Base-by-base conservation (phyloP, 768 basidiomycete species). In the Trametes coccinea region DNA sequence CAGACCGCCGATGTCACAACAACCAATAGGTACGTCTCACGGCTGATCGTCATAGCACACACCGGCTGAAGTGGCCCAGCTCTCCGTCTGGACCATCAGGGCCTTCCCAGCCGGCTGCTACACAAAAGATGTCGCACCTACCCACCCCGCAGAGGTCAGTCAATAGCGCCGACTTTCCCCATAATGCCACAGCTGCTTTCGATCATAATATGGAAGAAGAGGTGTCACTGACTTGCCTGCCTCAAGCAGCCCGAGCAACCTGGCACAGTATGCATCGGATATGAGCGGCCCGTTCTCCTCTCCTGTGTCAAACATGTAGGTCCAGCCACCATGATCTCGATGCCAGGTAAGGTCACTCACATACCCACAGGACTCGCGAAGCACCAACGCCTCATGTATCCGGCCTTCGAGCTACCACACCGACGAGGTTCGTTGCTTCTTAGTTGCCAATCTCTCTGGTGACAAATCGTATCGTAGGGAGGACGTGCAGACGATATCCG, bases 71-170 rank as follows among this genome's bases (percentile, higher is more conserved):
- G 16, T 5, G 8, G n/a, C 50, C 11, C 31, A 56, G 61, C 22
- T 39, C 49, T 5, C 16, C 43, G 6, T n/a, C 55, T 27, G 55
- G 54, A 17, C 17, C 49, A 39, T 9, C 43, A 31, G 56, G 59
- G 3, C 48, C 61, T 8, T 31, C 63, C 16, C 64, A 64, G 10
- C 31, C 67, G 6, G 63, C 63, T 46, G 61, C 56, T 22, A 50
- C 61, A 27, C 59, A 54, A 10, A 34, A 49, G 34, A 56, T 54
- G 10, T 63, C 73, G 0, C 74, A 75, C 39, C 62, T 73, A 2
- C 74, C 74, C 9, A 75, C 74, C 2, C 74, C 74, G 3, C 71
- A 74, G 61, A 75, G 74, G 74, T 72, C 60, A 66, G 73, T 67
- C 22, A 22, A 22, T 22, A 22, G 22, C 22, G 22, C 22, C 22